Conservation (phyloP, 1,284 basidiomycete genomes). For the Sphagnurus paluster region DNA sequence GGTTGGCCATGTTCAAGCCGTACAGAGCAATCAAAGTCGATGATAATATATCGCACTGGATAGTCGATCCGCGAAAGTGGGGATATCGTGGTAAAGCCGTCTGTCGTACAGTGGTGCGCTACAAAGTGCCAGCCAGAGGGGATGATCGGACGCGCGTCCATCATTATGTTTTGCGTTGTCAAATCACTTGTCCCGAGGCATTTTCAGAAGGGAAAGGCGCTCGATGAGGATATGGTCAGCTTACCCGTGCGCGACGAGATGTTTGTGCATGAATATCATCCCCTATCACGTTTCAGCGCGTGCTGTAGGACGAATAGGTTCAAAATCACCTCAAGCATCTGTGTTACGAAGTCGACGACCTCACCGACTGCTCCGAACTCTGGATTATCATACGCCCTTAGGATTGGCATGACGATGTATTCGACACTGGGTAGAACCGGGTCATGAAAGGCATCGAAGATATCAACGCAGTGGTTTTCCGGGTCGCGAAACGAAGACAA, state of each 20-base stretch:
- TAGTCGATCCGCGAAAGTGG: conserved; percentile 6
- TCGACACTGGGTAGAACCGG: conserved; percentile 21
- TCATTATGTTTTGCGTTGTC: conserved; percentile 29
- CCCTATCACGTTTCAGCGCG: conserved; percentile 21
- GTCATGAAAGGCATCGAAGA: conserved; percentile 28
- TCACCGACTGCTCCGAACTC: conserved; percentile 31
- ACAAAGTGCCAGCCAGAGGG: conserved; percentile 31
- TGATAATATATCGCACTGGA: conserved; percentile 15
- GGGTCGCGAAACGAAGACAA: conserved; percentile 18
- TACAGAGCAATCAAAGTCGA: conserved; percentile 30
- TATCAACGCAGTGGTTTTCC: conserved; percentile 30
- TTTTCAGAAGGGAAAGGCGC: not conserved
- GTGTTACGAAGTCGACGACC: conserved; percentile 31
- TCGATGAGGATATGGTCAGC: not conserved
- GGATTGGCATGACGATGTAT: conserved; percentile 30
- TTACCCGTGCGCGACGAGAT: conserved; percentile 32
- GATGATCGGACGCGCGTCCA: conserved; percentile 28
- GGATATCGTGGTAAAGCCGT: conserved; percentile 23
- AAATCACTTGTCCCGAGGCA: not conserved
- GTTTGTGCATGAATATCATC: conserved; percentile 30
- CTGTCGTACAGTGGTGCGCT: conserved; percentile 23
- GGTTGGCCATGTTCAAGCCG: conserved; percentile 21
- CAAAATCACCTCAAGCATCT: conserved; percentile 27
- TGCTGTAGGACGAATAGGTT: not conserved
- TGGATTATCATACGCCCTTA: conserved; percentile 29